A percentile compares a stretch with the other conserved stretches of the same genome.
These are phyloP conservation scores for Hypholoma sublateritium DNA, from an alignment of 768 basidiomycete genomes.

Conservation along the genomic window DNA sequence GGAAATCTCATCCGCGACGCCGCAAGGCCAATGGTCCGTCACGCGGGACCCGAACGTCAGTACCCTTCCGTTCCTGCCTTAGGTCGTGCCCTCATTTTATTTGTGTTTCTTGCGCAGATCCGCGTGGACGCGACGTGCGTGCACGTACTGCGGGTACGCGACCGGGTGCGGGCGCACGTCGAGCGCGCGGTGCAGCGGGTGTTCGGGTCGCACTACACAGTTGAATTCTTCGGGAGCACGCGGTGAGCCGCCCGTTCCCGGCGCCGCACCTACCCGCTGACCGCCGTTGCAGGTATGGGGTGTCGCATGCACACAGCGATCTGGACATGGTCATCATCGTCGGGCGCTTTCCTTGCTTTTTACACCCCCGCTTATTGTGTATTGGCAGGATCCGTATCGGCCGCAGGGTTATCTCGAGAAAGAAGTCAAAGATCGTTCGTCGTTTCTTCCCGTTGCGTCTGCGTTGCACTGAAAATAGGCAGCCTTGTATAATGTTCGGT, in stretches of 20 bases:
- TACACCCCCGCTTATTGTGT: not conserved
- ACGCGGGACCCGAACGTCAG: too few species aligned
- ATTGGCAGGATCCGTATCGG: not conserved
- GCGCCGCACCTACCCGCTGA: not conserved
- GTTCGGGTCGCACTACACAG: constrained; percentile 33
- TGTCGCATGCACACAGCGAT: constrained; percentile 40
- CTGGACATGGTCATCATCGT: constrained; percentile 55
- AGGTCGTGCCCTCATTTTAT: too few species aligned
- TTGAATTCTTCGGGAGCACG: constrained; percentile 50
- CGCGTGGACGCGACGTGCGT: not conserved
- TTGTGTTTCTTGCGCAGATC: not conserved
- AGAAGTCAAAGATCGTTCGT: not conserved
- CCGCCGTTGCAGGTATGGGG: constrained; percentile 35
- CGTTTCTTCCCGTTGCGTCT: not conserved
- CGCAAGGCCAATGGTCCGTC: too few species aligned
- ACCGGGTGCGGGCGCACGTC: constrained; percentile 15
- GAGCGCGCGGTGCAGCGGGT: constrained; percentile 21
- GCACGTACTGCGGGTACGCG: not conserved
- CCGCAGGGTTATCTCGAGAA: not conserved
- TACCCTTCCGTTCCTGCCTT: too few species aligned
- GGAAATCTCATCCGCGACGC: too few species aligned
- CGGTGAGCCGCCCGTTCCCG: constrained; percentile 15
- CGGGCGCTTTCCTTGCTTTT: constrained; percentile 14
- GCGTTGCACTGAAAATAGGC: too few species aligned
- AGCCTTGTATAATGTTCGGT: too few species aligned